phyloP scores from a whole-genome alignment of 768 basidiomycete species.

The Aureoboletus auriporus region DNA sequence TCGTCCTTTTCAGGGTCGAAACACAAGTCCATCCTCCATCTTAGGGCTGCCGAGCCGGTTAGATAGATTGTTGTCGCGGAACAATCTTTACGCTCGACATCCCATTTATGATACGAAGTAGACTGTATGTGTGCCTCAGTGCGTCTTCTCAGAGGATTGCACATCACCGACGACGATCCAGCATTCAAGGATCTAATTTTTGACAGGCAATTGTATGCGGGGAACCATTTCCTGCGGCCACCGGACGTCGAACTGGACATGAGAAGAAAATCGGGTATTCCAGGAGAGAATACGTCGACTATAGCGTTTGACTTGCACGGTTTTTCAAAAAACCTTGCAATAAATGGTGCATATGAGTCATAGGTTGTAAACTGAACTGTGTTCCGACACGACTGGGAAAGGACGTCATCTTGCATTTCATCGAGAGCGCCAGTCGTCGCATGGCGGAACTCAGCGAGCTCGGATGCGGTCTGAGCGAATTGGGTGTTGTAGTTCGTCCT shows the following conservation, averaged over 20 bases:
- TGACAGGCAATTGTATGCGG: slow-evolving; percentile 2
- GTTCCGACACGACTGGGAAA: slow-evolving; percentile 6
- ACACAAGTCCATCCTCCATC: no score
- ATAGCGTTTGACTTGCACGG: slow-evolving; percentile 3
- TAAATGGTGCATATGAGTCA: not conserved
- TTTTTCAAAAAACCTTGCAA: not conserved
- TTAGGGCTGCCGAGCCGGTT: no score
- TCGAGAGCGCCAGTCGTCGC: no score
- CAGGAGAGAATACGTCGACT: slow-evolving; percentile 12
- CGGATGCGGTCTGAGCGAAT: no score
- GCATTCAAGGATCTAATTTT: not conserved
- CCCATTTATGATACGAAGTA: not conserved
- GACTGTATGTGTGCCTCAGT: slow-evolving; percentile 3
- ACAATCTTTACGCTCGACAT: not conserved
- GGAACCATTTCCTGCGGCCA: slow-evolving; percentile 9
- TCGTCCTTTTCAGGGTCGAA: no score
- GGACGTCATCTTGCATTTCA: not conserved
- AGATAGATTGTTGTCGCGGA: not conserved
- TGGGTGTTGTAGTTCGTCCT: no score
- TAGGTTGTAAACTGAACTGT: slow-evolving; percentile 15
- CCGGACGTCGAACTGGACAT: slow-evolving; percentile 20
- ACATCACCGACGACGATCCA: not conserved
- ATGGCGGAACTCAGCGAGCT: no score
- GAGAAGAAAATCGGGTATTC: slow-evolving; percentile 16
- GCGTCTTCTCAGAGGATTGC: not conserved